Evolutionary conservation across 2,329 filamentous ascomycete genomes (phyloP).

Genomic region (Aspergillus terreus): DNA sequence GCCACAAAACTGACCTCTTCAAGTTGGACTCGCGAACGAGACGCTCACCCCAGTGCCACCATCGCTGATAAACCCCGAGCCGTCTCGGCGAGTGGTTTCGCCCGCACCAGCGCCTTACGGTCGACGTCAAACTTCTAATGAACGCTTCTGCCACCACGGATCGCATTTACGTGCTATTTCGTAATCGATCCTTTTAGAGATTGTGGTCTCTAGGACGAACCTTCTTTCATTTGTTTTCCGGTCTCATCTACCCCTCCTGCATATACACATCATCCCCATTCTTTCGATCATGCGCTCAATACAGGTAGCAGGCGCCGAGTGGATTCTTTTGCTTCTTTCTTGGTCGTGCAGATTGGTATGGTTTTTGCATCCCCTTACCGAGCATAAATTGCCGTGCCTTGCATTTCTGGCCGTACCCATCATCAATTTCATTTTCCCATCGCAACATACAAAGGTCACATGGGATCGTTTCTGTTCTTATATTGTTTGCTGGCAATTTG

Average conservation of each 20-base stretch:
- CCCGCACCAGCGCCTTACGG: constrained; percentile 40
- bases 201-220: constrained; percentile 11
- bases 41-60: constrained; percentile 22
- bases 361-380: constrained; percentile 7
- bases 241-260: constrained; percentile 9
- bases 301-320: constrained; percentile 22
- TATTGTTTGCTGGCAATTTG: constrained; percentile 5
- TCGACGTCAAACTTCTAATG: constrained; percentile 33
- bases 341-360: constrained; percentile 18
- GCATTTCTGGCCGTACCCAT: constrained; percentile 7
- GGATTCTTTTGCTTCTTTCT: constrained; percentile 5
- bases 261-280: constrained; percentile 19
- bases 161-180: constrained; percentile 1
- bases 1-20: background rate
- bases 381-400: constrained; percentile 11
- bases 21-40: constrained; percentile 35
- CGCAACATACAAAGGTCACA: constrained; percentile 9
- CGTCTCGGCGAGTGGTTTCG: constrained; percentile 31
- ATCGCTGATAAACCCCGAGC: constrained; percentile 24
- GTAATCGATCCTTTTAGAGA: constrained; percentile 10
- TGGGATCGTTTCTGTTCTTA: constrained; percentile 1
- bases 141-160: background rate
- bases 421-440: constrained; percentile 2
- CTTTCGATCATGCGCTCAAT: constrained; percentile 17
- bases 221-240: background rate